Base-by-base conservation (phyloP, 108 stramenopile genomes). In the Fragilariopsis cylindrus region DNA sequence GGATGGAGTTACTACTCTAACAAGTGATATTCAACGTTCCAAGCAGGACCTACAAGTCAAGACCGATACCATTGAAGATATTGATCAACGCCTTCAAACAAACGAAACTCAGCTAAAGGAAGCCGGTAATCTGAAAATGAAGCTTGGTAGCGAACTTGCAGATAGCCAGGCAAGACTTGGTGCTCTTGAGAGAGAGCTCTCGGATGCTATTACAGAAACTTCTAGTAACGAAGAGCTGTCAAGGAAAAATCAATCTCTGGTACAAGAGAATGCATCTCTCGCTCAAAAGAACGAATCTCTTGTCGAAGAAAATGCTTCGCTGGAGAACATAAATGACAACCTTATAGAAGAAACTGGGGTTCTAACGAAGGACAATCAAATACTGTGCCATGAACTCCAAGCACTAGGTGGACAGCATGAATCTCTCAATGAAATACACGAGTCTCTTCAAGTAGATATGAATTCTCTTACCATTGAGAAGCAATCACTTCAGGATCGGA, bases 101-200 rank as follows among this genome's bases (percentile, higher is more conserved):
- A 76, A 77, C 60, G 73, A 81, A 39, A 68, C 60, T 42, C 70
- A 76, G 67, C 60, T 84, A 21, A 21, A 65, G 47, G 62, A 74
- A 60, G 52, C 73, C 42, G 48, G 60, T 69, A 12, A 57, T 8
- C 19, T 63, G 48, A 73, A 64, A 50, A 62, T 3, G 78, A 81
- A 57, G 75, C 77, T 53, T 64, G 69, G 67, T 13, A 68, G 48
- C 49, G 67, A 68, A 7, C 16, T 68, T 13, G 18, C 48, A 7
- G 67, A 68, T 40, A 50, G 67, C 19, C 67, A 68, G 50, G 67
- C 67, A 52, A 68, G 67, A 52, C 67, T 68, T 16, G 67, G 67
- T 3, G 67, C 67, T 49, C 67, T 68, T 12, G 67, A 68, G 12
- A 68, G 50, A 19, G 67, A 68, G 67, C 67, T 68, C 15, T 49